phyloP scores from a whole-genome alignment of 257 asterid genomes.

The Echium plantagineum region DNA sequence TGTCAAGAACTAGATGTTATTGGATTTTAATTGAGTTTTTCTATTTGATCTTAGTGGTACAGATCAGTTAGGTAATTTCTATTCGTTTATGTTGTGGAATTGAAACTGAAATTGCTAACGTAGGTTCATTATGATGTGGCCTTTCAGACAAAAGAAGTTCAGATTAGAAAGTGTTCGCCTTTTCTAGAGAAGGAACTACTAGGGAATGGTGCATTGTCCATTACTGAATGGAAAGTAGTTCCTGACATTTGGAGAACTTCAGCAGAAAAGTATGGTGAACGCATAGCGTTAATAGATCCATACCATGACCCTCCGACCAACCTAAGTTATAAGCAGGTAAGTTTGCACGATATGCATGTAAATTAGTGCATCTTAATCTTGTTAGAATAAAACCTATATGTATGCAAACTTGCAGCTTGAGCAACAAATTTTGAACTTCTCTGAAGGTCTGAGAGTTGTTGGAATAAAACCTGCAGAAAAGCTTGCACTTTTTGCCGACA shows the following conservation, averaged over 20 bases:
- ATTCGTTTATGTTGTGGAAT: constrained; percentile 1
- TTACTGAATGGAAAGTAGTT: constrained; percentile 59
- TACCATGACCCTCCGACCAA: constrained; percentile 81
- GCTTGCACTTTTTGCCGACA: constrained; percentile 88
- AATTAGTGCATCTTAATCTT: no score
- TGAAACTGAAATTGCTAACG: constrained; percentile 1
- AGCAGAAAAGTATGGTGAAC: constrained; percentile 72
- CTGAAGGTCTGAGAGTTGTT: constrained; percentile 72
- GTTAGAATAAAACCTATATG: no score
- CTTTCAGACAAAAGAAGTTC: constrained; percentile 35
- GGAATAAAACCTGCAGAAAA: constrained; percentile 75
- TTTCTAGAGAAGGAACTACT: constrained; percentile 41
- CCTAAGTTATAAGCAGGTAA: constrained; percentile 70
- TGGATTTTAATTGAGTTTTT: neutral
- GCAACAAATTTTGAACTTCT: constrained; percentile 69
- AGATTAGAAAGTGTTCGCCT: constrained; percentile 60
- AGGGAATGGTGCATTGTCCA: constrained; percentile 29
- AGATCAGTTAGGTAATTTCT: neutral
- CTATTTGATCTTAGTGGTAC: neutral
- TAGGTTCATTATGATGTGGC: constrained; percentile 3
- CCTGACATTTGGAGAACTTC: constrained; percentile 89
- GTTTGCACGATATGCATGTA: neutral
- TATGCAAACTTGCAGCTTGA: constrained; percentile 50
- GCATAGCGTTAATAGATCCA: constrained; percentile 59
- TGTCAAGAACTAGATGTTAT: neutral